phyloP scores from a whole-genome alignment of 345 rosid genomes.

The Capsella bursapastoris region DNA sequence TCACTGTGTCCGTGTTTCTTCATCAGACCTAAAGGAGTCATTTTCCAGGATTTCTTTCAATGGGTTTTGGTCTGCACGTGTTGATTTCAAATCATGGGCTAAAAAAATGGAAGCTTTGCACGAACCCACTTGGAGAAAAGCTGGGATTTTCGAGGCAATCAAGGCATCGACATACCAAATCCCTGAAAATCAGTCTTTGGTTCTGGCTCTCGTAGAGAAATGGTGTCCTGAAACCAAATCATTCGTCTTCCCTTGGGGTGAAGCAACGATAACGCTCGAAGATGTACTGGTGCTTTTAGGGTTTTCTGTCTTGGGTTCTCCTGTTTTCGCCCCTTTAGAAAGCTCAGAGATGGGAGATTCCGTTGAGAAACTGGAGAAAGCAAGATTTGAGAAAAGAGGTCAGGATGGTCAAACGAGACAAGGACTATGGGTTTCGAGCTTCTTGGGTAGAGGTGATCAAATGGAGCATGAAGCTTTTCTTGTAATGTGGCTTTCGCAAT shows the following conservation, averaged over 20 bases:
- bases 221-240: conserved; percentile 58
- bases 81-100: conserved; percentile 50
- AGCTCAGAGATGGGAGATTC: conserved; percentile 14
- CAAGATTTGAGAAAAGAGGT: background rate
- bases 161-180: conserved; percentile 43
- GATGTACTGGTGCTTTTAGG: conserved; percentile 52
- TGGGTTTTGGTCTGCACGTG: conserved; percentile 38
- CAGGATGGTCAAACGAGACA: background rate
- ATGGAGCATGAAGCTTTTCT: conserved; percentile 58
- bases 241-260: conserved; percentile 62
- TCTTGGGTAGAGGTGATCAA: conserved; percentile 25
- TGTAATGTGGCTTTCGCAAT: conserved; percentile 47
- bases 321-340: conserved; percentile 39
- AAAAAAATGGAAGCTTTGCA: conserved; percentile 43
- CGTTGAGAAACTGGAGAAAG: conserved; percentile 2
- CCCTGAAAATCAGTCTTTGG: conserved; percentile 15
- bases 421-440: conserved; percentile 41
- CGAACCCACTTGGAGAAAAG: conserved; percentile 46
- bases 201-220: conserved; percentile 45
- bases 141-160: conserved; percentile 56
- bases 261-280: conserved; percentile 57
- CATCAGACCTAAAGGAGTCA: conserved; percentile 13
- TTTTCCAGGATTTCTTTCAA: conserved; percentile 24
- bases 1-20: background rate
- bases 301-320: conserved; percentile 51